Evolutionary conservation across 2,329 filamentous ascomycete genomes (phyloP).

Genomic region (Curvularia lunata): DNA sequence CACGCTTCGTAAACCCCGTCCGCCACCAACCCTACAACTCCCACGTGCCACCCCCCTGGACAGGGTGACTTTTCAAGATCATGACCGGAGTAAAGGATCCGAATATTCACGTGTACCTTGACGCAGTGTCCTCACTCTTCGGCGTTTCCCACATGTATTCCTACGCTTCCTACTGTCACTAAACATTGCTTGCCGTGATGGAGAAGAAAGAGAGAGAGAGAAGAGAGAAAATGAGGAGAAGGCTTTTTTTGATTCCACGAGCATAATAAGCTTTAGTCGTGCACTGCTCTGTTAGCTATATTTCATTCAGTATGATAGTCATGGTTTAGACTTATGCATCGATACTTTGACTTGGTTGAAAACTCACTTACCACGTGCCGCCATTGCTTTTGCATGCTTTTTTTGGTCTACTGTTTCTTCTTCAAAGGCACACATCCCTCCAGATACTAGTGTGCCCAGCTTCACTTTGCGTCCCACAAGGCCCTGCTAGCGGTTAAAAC

Average conservation of each 20-base stretch:
- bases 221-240: conserved; percentile 4
- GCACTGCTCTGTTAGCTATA: conserved; percentile 38
- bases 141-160: conserved; percentile 46
- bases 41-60: conserved; percentile 5
- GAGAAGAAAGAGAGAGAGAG: conserved; percentile 11
- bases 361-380: neutral
- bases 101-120: conserved; percentile 5
- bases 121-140: conserved; percentile 15
- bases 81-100: conserved; percentile 1
- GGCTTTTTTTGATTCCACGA: conserved; percentile 17
- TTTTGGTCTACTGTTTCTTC: neutral
- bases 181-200: conserved; percentile 37
- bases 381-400: neutral
- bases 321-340: conserved; percentile 15
- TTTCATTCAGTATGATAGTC: conserved; percentile 40
- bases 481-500: neutral
- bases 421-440: neutral
- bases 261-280: conserved; percentile 27
- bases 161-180: conserved; percentile 50
- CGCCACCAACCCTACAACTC: neutral
- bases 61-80: neutral
- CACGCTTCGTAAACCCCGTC: conserved; percentile 26
- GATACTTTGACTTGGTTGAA: conserved; percentile 3
- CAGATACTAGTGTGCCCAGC: neutral
- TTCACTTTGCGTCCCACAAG: neutral